Evolutionary conservation across 1,284 basidiomycete species (phyloP).

Genomic region (Tylopilus sp.): DNA sequence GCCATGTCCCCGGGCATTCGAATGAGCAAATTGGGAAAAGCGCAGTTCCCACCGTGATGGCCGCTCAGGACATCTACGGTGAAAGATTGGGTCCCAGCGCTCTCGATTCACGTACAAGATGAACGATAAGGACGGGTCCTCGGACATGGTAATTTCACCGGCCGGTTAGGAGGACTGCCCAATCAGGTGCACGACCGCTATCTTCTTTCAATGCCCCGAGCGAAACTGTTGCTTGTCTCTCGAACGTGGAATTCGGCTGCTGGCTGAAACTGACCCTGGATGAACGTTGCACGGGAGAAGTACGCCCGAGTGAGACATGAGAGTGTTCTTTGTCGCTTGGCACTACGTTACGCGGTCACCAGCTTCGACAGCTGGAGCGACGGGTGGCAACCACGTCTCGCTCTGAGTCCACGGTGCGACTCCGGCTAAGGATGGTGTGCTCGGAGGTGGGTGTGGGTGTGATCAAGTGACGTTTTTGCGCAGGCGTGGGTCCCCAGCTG

Average conservation of each 20-base stretch:
- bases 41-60: too few species aligned
- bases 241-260: not conserved
- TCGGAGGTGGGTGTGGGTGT: not conserved
- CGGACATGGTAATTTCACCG: not conserved
- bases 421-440: too few species aligned
- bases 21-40: too few species aligned
- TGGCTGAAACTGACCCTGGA: not conserved
- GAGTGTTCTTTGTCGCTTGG: not conserved
- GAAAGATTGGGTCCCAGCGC: not conserved
- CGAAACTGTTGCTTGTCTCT: too few species aligned
- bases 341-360: too few species aligned
- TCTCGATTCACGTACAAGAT: too few species aligned
- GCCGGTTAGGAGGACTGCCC: not conserved
- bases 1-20: too few species aligned
- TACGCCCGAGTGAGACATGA: not conserved
- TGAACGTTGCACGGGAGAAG: not conserved
- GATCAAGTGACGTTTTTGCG: not conserved
- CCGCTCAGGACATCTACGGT: too few species aligned
- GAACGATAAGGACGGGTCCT: not conserved
- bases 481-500: too few species aligned
- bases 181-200: conserved; percentile 11
- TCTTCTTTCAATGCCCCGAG: not conserved
- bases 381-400: not conserved
- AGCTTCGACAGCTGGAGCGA: too few species aligned
- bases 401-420: not conserved